Conservation (phyloP, 495 filamentous ascomycete species). For the Daldinia concentrica region DNA sequence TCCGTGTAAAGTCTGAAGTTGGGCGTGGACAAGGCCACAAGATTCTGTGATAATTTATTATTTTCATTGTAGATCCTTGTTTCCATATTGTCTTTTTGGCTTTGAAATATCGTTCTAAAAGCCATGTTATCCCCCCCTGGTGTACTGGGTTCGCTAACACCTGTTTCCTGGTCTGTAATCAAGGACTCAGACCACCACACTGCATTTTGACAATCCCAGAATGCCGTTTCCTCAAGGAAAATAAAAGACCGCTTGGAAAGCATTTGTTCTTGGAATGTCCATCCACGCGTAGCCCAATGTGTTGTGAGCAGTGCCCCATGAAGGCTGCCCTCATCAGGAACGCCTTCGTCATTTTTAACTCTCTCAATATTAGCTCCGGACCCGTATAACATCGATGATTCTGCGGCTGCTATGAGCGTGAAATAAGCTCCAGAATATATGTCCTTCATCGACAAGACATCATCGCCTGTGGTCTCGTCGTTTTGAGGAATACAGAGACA, state of each 20-base stretch:
- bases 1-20: neutral
- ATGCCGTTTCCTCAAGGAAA: neutral
- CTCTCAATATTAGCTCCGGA: neutral
- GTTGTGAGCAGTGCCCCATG: neutral
- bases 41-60: neutral
- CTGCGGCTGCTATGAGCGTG: neutral
- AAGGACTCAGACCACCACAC: neutral
- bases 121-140: neutral
- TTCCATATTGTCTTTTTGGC: no score
- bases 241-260: neutral
- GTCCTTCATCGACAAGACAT: neutral
- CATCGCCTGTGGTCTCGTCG: neutral
- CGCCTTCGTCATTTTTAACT: neutral
- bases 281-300: neutral
- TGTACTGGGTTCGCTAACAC: neutral
- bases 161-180: neutral
- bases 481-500: neutral
- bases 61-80: neutral
- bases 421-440: neutral
- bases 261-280: neutral
- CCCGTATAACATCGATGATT: neutral
- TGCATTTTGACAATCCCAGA: neutral
- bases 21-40: neutral
- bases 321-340: neutral
- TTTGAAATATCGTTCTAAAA: no score